Evolutionary conservation across 2,329 filamentous ascomycete genomes (phyloP).

Genomic region (Biscogniauxia mediterranea): DNA sequence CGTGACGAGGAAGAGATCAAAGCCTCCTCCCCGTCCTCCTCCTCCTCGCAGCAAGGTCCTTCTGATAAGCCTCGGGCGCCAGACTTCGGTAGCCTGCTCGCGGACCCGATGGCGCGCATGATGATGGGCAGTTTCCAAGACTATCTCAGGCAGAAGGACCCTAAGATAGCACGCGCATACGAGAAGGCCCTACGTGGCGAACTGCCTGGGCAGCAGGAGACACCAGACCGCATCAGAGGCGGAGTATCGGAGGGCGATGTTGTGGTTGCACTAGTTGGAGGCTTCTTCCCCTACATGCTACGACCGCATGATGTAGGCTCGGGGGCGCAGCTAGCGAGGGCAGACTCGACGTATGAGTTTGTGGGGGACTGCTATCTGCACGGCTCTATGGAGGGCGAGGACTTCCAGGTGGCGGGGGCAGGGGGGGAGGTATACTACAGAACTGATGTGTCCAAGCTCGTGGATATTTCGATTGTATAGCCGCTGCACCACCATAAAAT

Average conservation of each 20-base stretch:
- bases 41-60: not conserved
- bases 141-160: slow-evolving; percentile 12
- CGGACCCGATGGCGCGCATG: slow-evolving; percentile 12
- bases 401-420: slow-evolving; percentile 9
- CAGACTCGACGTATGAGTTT: slow-evolving; percentile 21
- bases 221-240: not conserved
- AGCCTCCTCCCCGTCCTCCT: not conserved
- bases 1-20: slow-evolving; percentile 1
- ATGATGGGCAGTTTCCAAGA: slow-evolving; percentile 20
- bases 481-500: no score
- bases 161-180: not conserved
- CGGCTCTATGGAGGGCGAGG: slow-evolving; percentile 25
- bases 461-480: not conserved
- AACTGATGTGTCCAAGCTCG: not conserved
- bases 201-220: slow-evolving; percentile 1
- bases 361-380: slow-evolving; percentile 26
- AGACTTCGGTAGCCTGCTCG: slow-evolving; percentile 11
- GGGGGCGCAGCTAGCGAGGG: not conserved
- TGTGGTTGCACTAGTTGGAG: slow-evolving; percentile 22
- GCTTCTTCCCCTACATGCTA: slow-evolving; percentile 23
- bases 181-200: slow-evolving; percentile 17
- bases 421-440: not conserved
- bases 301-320: slow-evolving; percentile 9
- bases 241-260: slow-evolving; percentile 21
- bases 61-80: not conserved